Conservation (phyloP, 1,139 yeast species). For the Hanseniaspora uvarum region DNA sequence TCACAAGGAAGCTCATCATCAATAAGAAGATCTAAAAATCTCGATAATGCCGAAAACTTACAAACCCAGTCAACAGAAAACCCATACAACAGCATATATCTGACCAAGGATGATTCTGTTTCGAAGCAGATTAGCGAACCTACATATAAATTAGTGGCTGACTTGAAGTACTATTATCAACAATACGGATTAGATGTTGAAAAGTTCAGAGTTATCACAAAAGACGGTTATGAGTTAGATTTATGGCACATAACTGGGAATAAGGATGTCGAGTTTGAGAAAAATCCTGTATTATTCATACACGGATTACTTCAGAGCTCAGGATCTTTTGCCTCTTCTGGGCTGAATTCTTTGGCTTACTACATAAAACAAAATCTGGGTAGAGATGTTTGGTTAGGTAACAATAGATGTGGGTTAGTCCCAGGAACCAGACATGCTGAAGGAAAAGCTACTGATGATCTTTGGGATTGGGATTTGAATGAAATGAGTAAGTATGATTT, state of each 20-base stretch:
- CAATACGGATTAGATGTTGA: constrained; percentile 51
- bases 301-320: constrained; percentile 85
- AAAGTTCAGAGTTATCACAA: constrained; percentile 52
- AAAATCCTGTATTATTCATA: constrained; percentile 55
- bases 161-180: constrained; percentile 55
- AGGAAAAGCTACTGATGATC: constrained; percentile 39
- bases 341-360: constrained; percentile 64
- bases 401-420: constrained; percentile 75
- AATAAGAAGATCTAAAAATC: not conserved
- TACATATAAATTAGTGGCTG: constrained; percentile 33
- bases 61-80: constrained; percentile 6
- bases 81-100: constrained; percentile 10
- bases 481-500: constrained; percentile 73
- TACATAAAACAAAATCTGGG: constrained; percentile 46
- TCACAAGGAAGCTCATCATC: constrained; percentile 15
- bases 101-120: not conserved
- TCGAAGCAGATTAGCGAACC: constrained; percentile 15
- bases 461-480: constrained; percentile 80
- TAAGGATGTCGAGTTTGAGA: constrained; percentile 30
- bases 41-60: not conserved
- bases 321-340: constrained; percentile 73
- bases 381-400: constrained; percentile 89
- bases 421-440: constrained; percentile 41
- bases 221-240: constrained; percentile 66
- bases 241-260: constrained; percentile 43